Evolutionary conservation across 108 stramenopile genomes (phyloP), one percentile per base, ranked within the genome.

Genomic region (Bacterosira constricta): DNA sequence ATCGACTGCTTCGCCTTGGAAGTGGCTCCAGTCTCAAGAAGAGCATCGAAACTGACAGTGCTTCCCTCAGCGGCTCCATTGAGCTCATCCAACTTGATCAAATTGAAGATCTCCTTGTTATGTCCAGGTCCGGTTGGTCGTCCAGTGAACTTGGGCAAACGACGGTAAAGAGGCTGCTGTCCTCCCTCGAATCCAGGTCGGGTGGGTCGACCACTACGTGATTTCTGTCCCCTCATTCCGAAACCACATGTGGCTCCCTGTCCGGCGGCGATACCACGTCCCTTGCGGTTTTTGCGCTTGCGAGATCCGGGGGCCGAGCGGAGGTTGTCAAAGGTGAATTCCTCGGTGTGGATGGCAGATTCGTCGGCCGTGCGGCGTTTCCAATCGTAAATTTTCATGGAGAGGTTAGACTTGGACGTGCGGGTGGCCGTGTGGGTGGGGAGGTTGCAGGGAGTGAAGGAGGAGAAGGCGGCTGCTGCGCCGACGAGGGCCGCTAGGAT

Each of bases 161-260:
- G 90, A 26, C 98, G 76, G 85, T 99, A 99, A 6, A 98, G 83
- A 18, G 98, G 95, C 42, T 77, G 89, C 75, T 99, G 98, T 56
- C 98, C 97, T 55, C 98, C 98, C 85, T 97, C 98, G 73, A 98
- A 98, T 21, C 98, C 97, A 30, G 95, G 81, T 25, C 97, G 91
- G 23, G 89, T 89, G 29, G 95, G 86, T 36, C 83, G 66, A 57
- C 98, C 97, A 37, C 77, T 58, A 18, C 97, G 92, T 20, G 95
- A 88, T 73, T 96, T 96, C 85, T 99, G 98, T 54, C 98, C 98
- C 57, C 98, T 88, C 97, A 98, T 97, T 35, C 98, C 98, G 63
- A 96, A 97, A 59, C 98, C 98, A 72, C 97, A 97, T 20, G 93
- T 91, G 46, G 94, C 96, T 32, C 98, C 98, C 81, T 97, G 96